phyloP scores from a whole-genome alignment of 2,329 filamentous ascomycete species.

The Lojkania enalia region DNA sequence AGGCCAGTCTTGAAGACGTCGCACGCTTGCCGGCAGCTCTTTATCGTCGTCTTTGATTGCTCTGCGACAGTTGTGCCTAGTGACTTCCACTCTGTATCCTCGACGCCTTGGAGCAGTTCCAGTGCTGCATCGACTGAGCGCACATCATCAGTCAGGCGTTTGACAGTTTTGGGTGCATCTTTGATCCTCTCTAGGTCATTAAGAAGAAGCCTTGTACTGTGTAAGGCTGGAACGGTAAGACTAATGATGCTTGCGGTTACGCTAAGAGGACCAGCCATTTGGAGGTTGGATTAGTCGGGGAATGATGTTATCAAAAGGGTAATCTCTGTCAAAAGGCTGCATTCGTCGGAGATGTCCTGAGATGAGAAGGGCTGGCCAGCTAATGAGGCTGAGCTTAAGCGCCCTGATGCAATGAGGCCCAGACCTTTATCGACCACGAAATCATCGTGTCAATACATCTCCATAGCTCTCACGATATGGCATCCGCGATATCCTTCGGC shows the following conservation, averaged over 20 bases:
- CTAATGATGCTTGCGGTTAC: slow-evolving; percentile 35
- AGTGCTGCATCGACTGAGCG: slow-evolving; percentile 32
- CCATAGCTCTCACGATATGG: slow-evolving; percentile 1
- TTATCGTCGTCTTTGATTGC: slow-evolving; percentile 34
- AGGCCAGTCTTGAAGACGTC: slow-evolving; percentile 34
- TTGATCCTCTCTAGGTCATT: slow-evolving; percentile 38
- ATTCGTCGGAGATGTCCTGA: not conserved
- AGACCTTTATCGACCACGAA: not conserved
- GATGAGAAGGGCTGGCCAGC: not conserved
- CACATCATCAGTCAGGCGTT: slow-evolving; percentile 35
- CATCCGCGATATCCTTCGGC: slow-evolving; percentile 8
- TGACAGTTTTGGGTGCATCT: slow-evolving; percentile 38
- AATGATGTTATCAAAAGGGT: not conserved
- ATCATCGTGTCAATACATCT: not conserved
- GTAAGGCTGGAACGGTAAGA: slow-evolving; percentile 35
- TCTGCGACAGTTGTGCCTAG: slow-evolving; percentile 32
- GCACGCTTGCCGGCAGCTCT: slow-evolving; percentile 34
- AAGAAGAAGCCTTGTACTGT: slow-evolving; percentile 35
- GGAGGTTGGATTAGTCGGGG: not conserved
- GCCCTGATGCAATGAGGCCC: not conserved
- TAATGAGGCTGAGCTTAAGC: not conserved
- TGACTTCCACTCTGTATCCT: slow-evolving; percentile 37
- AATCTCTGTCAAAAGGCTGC: not conserved
- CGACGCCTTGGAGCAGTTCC: slow-evolving; percentile 30
- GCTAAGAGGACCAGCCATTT: slow-evolving; percentile 35